Evolutionary conservation across 2,329 filamentous ascomycete genomes (phyloP), one percentile per base, ranked within the genome.

Genomic region (Phoma sp.): DNA sequence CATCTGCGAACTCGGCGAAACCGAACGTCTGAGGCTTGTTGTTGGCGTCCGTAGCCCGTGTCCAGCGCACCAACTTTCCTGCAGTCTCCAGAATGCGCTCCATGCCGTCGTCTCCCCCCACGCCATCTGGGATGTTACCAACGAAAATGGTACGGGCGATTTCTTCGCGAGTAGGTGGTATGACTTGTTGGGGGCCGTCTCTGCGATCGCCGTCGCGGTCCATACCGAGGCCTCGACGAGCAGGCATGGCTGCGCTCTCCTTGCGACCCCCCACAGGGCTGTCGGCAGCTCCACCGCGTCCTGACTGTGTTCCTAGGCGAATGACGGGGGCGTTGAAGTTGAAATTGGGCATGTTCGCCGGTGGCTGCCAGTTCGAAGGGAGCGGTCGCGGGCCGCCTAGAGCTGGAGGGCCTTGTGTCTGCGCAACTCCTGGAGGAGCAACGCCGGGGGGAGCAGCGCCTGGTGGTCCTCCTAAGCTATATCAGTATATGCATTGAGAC

Each of bases 311-410:
- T 34, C 93, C 95, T 38, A 99, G 84, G 49, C 95, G 90, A 71
- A 99, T 98, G 56, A 98, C 92, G 51, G 93, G 93, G 29, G 95
- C 95, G 69, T 91, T 96, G 81, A 98, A 96, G 80, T 99, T 97
- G 81, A 99, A 96, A 74, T 96, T 96, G 45, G 93, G 92, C 84
- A 97, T 91, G 72, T 95, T 96, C 43, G 90, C 82, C 9, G 93
- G 93, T 42, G 92, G 87, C 80, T 96, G 91, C 77, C 96, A 97
- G 76, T 87, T 91, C 54, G 87, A 81, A 58, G 91, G 92, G 61
- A 96, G 87, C 69, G 86, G 87, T 75, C 85, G 90, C 74, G 90
- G 90, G 81, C 90, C 87, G 79, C 88, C 90, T 79, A 90, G 84
- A 80, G 91, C 89, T 67, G 87, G 83, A 73, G 83, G 82, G 75